Evolutionary conservation across 352 stramenopile genomes (phyloP), one percentile per base, ranked within the genome.

Genomic region (Phytophthora tentaculata): DNA sequence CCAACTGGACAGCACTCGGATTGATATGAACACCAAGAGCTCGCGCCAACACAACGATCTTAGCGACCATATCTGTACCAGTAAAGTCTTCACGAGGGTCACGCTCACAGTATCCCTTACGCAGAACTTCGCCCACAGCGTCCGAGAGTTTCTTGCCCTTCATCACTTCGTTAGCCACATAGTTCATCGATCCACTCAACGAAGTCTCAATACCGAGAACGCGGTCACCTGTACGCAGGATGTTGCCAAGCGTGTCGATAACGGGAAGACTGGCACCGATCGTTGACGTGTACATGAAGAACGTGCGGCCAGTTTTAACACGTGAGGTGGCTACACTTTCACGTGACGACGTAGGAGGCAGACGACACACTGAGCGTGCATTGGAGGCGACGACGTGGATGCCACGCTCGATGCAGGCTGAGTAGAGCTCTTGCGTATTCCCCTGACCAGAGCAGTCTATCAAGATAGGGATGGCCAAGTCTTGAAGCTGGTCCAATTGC

Each of bases 281-380:
- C 9, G 85, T 91, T 9, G 86, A 92, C 22, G 86, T 89, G 77
- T 92, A 93, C 79, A 94, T 84, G 67, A 92, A 80, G 56, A 90
- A 94, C 10, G 84, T 82, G 22, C 83, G 86, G 0, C 82, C 83
- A 12, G 70, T 61, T 66, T 73, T 67, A 8, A 47, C 28, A 13
- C 50, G 64, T 8, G 76, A 81, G 1, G 78, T 82, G 12, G 81
- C 79, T 3, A 90, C 73, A 64, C 80, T 88, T 49, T 89, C 82
- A 10, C 80, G 80, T 6, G 80, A 89, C 32, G 81, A 73, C 0
- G 83, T 90, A 13, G 74, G 64, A 4, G 83, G 81, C 16, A 94
- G 51, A 22, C 69, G 57, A 48, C 67, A 85, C 13, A 91, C 76
- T 8, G 84, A 90, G 4, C 76, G 76, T 2, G 81, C 82, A 50